Conservation (phyloP, 495 filamentous ascomycete species). For the Choiromyces venosus region DNA sequence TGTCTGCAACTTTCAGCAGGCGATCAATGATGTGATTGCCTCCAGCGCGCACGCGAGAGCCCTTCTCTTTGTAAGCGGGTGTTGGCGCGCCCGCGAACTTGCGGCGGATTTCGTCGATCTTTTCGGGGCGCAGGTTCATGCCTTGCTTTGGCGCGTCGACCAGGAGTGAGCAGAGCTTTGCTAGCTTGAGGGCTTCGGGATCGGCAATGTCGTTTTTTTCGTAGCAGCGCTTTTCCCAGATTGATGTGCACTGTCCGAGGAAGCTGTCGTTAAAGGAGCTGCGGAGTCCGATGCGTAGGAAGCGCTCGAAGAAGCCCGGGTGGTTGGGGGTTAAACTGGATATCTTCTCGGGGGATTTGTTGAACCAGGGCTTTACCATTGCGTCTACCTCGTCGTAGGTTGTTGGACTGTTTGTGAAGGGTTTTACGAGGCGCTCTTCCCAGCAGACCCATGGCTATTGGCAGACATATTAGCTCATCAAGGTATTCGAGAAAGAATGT, state of each 20-base stretch:
- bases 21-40: constrained; percentile 60
- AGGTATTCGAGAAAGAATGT: not conserved
- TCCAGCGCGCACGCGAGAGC: constrained; percentile 27
- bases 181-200: constrained; percentile 53
- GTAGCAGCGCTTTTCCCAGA: constrained; percentile 68
- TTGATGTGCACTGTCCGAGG: constrained; percentile 68
- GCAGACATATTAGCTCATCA: not conserved
- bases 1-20: constrained; percentile 58
- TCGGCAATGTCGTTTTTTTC: constrained; percentile 54
- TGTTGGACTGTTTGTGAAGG: constrained; percentile 63
- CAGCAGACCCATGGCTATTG: constrained; percentile 71
- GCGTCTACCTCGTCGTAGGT: constrained; percentile 50
- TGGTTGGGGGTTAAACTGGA: constrained; percentile 49
- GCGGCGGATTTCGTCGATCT: constrained; percentile 48
- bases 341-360: constrained; percentile 45
- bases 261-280: constrained; percentile 52
- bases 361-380: constrained; percentile 54
- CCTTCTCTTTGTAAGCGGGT: constrained; percentile 43
- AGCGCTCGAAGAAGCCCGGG: constrained; percentile 58
- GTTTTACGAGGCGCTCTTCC: constrained; percentile 67
- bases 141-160: constrained; percentile 81
- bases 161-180: constrained; percentile 66
- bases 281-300: constrained; percentile 28
- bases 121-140: constrained; percentile 50
- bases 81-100: constrained; percentile 42